phyloP scores from a whole-genome alignment of 352 stramenopile species.

The Globisporangium apiculatum region DNA sequence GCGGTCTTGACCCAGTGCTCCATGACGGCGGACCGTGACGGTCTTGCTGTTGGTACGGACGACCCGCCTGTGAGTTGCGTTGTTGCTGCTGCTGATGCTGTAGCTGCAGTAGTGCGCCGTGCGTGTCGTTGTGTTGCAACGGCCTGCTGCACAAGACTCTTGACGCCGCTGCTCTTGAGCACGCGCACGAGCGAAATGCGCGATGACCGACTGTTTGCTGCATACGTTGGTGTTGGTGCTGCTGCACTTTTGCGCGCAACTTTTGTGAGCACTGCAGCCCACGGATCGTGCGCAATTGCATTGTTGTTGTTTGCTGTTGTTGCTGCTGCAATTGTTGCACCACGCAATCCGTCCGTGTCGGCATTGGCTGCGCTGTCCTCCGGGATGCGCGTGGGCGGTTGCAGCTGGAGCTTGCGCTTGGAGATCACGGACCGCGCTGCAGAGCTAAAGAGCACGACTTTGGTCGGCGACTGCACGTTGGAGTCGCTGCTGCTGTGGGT shows the following conservation, averaged over 20 bases:
- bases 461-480: not conserved
- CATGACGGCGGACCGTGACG: constrained; percentile 46
- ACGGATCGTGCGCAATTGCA: not conserved
- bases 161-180: constrained; percentile 48
- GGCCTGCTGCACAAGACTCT: constrained; percentile 51
- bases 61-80: not conserved
- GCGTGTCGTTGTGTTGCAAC: constrained; percentile 22
- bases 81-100: not conserved
- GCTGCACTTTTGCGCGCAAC: not conserved
- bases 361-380: not conserved
- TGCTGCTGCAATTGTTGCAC: not conserved
- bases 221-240: not conserved
- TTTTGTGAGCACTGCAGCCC: not conserved
- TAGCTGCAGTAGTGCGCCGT: constrained; percentile 2
- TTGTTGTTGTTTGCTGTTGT: not conserved
- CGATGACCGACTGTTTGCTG: not conserved
- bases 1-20: constrained; percentile 47
- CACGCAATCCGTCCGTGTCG: not conserved
- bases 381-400: not conserved
- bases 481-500: not conserved
- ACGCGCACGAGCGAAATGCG: constrained; percentile 37
- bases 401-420: not conserved
- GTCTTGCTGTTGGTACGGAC: not conserved
- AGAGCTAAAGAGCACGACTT: not conserved
- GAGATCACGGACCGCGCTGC: not conserved